Evolutionary conservation across 768 basidiomycete genomes (phyloP).

Genomic region (Tephrocybe sp.): DNA sequence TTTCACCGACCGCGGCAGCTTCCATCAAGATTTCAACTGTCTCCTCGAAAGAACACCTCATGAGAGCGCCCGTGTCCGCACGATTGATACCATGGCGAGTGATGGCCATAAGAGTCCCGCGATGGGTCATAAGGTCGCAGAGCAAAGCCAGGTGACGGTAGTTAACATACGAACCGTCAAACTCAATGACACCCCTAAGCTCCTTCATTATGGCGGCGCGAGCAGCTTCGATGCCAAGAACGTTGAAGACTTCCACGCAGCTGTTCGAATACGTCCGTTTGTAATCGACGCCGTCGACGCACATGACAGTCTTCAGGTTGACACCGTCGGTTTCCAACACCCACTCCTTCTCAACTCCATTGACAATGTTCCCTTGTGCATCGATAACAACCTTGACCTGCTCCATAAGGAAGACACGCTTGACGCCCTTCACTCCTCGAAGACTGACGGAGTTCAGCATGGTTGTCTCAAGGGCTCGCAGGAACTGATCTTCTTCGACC

Average conservation of each 20-base stretch:
- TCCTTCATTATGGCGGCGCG: constrained; percentile 94
- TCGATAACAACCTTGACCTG: constrained; percentile 75
- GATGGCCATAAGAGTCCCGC: constrained; percentile 94
- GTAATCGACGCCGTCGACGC: constrained; percentile 93
- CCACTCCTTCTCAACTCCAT: constrained; percentile 82
- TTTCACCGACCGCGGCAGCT: constrained; percentile 96
- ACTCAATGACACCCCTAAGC: constrained; percentile 93
- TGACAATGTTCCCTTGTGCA: constrained; percentile 64
- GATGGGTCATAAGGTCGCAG: constrained; percentile 97
- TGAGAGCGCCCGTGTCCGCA: constrained; percentile 97
- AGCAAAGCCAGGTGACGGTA: constrained; percentile 96
- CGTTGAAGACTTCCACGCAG: constrained; percentile 91
- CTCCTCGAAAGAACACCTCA: constrained; percentile 99
- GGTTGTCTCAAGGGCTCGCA: constrained; percentile 93
- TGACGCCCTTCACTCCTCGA: constrained; percentile 89
- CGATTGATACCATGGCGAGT: constrained; percentile 99
- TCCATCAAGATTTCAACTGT: constrained; percentile 99
- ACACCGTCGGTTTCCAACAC: constrained; percentile 96
- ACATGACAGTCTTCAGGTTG: constrained; percentile 94
- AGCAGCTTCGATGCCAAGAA: constrained; percentile 96
- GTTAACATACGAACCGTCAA: constrained; percentile 99
- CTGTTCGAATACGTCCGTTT: constrained; percentile 95
- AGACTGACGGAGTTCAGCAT: constrained; percentile 95
- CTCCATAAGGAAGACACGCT: constrained; percentile 90
- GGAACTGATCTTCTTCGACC: constrained; percentile 93